A percentile compares a stretch with the other conserved stretches of the same genome.
These are phyloP conservation scores for Coccinonectria pachysandricola DNA, from an alignment of 2,329 filamentous ascomycete species.

Conservation along the genomic window DNA sequence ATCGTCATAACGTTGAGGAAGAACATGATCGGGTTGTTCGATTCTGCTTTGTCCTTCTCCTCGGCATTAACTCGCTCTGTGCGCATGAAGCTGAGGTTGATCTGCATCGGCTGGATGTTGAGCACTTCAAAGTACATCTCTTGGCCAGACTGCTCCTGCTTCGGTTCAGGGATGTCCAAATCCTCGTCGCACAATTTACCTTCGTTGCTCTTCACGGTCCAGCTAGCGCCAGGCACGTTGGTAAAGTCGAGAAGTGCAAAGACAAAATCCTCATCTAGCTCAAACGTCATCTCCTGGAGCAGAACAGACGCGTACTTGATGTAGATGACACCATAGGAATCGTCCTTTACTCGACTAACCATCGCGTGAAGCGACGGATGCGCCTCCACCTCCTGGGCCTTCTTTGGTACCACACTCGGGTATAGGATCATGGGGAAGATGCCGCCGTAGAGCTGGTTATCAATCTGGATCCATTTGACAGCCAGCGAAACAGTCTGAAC, in stretches of 20 bases:
- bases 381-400: constrained; percentile 88
- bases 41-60: constrained; percentile 87
- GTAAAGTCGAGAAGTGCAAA: constrained; percentile 92
- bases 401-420: constrained; percentile 94
- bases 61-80: constrained; percentile 95
- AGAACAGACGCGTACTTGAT: constrained; percentile 96
- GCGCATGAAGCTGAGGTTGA: constrained; percentile 92
- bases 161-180: constrained; percentile 86
- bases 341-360: constrained; percentile 91
- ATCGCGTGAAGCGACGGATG: constrained; percentile 91
- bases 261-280: constrained; percentile 96
- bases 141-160: constrained; percentile 71
- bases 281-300: constrained; percentile 94
- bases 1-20: constrained; percentile 98
- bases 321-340: constrained; percentile 94
- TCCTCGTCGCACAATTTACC: constrained; percentile 82
- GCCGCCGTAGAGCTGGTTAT: constrained; percentile 96
- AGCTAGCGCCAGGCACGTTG: constrained; percentile 82
- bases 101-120: constrained; percentile 95
- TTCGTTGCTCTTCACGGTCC: constrained; percentile 57
- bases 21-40: constrained; percentile 93
- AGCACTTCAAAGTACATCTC: constrained; percentile 97
- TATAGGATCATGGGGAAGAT: constrained; percentile 97
- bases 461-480: constrained; percentile 98
- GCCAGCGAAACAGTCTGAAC: constrained; percentile 87